Base-by-base conservation (phyloP, 495 filamentous ascomycete genomes). In the Penicillium silybi region DNA sequence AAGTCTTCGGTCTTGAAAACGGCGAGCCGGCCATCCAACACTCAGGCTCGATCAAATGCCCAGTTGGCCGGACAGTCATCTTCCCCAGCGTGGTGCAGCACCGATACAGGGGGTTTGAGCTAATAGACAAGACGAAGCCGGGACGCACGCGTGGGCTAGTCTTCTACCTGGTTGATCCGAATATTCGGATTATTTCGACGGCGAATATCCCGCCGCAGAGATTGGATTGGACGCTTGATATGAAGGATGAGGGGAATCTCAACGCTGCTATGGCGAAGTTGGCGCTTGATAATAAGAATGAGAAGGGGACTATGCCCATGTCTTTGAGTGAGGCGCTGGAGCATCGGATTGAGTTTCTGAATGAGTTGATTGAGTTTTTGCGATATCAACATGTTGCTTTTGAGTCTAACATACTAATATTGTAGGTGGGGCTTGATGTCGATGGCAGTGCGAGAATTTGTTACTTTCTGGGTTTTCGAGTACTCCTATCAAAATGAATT, bases 91-190 rank as follows among this genome's bases (percentile, higher is more conserved):
- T 59, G 4, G 46, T 76, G 9, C 81, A 84, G 39, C 80, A 83
- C 48, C 65, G 66, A 8, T 65, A 79, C 4, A 64, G 65, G 4
- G 56, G 62, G 0, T 79, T 80, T 56, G 48, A 53, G 11, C 70
- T 85, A 0, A 59, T 49, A 8, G 80, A 85, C 53, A 54, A 48
- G 10, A 71, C 71, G 6, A 80, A 76, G 59, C 67, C 71, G 0
- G 82, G 81, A 74, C 32, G 52, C 61, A 1, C 68, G 73, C n/a
- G 66, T 76, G 38, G n/a, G n/a, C 39, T 85, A 1, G 71, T 65
- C 0, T 64, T 85, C 17, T 81, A 72, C 58, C 68, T 86, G 4
- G 66, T 85, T 13, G 80, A 85, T 55, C 82, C 82, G 0, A 64
- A 74, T 25, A 63, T 71, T 16, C 71, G 80, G 7, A 72, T 82